A percentile compares a stretch with the other conserved stretches of the same genome.
Conservation (phyloP, 1,284 basidiomycete genomes). For the Retiboletus flavoniger region DNA sequence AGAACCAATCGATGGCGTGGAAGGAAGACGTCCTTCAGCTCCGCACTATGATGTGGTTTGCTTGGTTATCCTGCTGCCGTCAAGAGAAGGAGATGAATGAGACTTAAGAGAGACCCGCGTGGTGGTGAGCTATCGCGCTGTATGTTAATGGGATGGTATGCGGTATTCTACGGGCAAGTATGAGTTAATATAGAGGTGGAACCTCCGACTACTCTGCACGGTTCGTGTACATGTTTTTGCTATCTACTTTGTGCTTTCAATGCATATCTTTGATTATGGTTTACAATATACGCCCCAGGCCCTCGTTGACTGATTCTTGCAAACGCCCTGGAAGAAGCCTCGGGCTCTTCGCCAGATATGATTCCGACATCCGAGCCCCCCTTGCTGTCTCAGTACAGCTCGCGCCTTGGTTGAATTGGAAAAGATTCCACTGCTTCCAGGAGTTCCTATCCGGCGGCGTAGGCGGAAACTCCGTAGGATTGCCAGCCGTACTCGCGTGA, state of each 20-base stretch:
- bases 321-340: not conserved
- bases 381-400: not conserved
- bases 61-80: conserved; percentile 69
- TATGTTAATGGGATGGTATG: conserved; percentile 22
- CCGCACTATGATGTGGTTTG: conserved; percentile 91
- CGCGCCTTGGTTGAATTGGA: not conserved
- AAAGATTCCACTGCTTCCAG: not conserved
- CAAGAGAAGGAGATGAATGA: conserved; percentile 48
- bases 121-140: conserved; percentile 14
- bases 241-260: conserved; percentile 16
- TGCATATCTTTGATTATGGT: conserved; percentile 8
- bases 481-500: too few species aligned
- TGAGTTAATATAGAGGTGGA: conserved; percentile 31
- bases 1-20: conserved; percentile 86
- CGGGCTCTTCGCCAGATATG: too few species aligned
- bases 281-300: not conserved
- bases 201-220: conserved; percentile 23
- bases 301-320: not conserved
- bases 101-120: conserved; percentile 17
- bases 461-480: too few species aligned
- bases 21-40: conserved; percentile 94
- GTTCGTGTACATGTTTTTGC: conserved; percentile 32
- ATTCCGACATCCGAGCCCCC: not conserved
- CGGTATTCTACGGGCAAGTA: conserved; percentile 29
- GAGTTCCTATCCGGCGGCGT: too few species aligned